These are phyloP conservation scores for Liquidambar formosana DNA, from an alignment of 164 flowering plant genomes.

Conservation along the genomic window DNA sequence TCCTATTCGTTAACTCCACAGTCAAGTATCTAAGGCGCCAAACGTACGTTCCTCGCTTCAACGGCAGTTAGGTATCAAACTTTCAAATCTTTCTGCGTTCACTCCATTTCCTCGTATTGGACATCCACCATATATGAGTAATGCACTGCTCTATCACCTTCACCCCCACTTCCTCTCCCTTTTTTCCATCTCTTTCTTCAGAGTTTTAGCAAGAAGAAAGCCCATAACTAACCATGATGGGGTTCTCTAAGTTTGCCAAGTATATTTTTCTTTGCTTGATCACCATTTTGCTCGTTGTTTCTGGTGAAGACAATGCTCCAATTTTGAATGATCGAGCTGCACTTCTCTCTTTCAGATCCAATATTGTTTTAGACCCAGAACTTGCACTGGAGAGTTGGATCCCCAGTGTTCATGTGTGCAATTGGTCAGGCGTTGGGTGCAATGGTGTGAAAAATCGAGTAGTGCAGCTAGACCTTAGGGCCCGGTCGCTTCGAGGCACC, in stretches of 20 bases:
- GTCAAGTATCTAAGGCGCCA: conserved; percentile 59
- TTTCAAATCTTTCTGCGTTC: background rate
- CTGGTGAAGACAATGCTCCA: conserved; percentile 11
- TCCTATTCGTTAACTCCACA: conserved; percentile 21
- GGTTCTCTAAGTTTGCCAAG: conserved; percentile 24
- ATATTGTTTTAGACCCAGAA: conserved; percentile 51
- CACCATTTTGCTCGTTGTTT: conserved; percentile 15
- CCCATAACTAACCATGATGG: conserved; percentile 19
- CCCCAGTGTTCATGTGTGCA: conserved; percentile 51
- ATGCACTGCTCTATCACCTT: background rate
- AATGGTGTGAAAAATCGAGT: conserved; percentile 30
- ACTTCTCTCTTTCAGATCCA: conserved; percentile 56
- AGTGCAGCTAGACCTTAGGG: conserved; percentile 56
- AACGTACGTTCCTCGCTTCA: conserved; percentile 32
- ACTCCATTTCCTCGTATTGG: conserved; percentile 14
- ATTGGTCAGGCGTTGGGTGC: conserved; percentile 77
- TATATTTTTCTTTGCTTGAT: conserved; percentile 25
- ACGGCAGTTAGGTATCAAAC: conserved; percentile 65
- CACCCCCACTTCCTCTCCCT: background rate
- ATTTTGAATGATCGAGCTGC: conserved; percentile 41
- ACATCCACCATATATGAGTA: background rate
- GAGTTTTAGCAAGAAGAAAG: background rate
- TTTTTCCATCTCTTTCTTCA: background rate
- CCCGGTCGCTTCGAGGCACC: conserved; percentile 50
- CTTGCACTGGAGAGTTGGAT: conserved; percentile 56